These are phyloP conservation scores for Pleurozium schreberi DNA, from an alignment of 225 moss, liverwort and hornwort species.

Conservation along the genomic window DNA sequence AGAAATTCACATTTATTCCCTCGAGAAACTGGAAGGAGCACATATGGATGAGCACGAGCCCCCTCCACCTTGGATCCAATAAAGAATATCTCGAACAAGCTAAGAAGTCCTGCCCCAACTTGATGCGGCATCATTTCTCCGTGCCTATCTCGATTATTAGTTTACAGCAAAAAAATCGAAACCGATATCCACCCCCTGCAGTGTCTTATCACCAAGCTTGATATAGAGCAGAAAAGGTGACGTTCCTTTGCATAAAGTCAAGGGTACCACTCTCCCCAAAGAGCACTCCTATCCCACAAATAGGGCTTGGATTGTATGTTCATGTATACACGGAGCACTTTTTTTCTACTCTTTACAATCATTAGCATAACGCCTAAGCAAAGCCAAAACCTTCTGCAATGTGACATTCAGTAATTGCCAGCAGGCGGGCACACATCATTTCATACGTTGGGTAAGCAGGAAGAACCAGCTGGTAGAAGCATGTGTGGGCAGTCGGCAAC, in stretches of 20 bases:
- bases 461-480: slow-evolving; percentile 92
- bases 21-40: slow-evolving; percentile 37
- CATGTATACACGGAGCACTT: neutral
- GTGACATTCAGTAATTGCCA: slow-evolving; percentile 83
- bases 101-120: slow-evolving; percentile 42
- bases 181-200: slow-evolving; percentile 1
- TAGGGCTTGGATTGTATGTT: slow-evolving; percentile 6
- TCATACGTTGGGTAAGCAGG: slow-evolving; percentile 78
- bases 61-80: slow-evolving; percentile 40
- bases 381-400: slow-evolving; percentile 97
- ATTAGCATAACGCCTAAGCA: slow-evolving; percentile 31
- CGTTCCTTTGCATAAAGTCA: slow-evolving; percentile 21
- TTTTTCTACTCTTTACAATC: slow-evolving; percentile 21
- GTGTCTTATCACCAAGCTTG: slow-evolving; percentile 15
- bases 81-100: slow-evolving; percentile 68
- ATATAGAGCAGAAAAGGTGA: slow-evolving; percentile 12
- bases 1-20: slow-evolving; percentile 50
- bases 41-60: slow-evolving; percentile 20
- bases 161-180: slow-evolving; percentile 58
- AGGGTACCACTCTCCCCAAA: slow-evolving; percentile 27
- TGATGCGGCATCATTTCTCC: slow-evolving; percentile 41
- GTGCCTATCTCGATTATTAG: slow-evolving; percentile 40
- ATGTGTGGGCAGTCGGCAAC: slow-evolving; percentile 97
- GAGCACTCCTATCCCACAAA: neutral
- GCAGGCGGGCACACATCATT: slow-evolving; percentile 64